Evolutionary conservation across 345 rosid species (phyloP), one percentile per base, ranked within the genome.

Genomic region (Rhodamnia argentea): DNA sequence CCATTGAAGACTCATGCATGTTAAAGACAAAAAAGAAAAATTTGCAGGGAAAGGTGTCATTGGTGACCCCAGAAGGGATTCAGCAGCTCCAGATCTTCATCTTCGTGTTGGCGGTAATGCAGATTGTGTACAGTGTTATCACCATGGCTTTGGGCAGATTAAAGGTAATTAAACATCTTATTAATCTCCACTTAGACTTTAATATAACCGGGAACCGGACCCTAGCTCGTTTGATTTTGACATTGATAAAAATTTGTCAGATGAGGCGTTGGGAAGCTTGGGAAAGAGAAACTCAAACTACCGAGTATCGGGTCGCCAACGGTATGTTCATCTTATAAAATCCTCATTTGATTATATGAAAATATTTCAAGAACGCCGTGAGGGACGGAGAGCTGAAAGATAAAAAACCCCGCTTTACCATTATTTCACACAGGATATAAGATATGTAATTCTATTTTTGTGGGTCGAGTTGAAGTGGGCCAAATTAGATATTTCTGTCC

Each of bases 251-350:
- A 14, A 62, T 56, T 24, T 13, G 13, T 59, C 59, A 95, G 98
- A 95, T 95, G 94, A 90, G 87, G 59, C 91, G 92, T n/a, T 94
- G 98, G 96, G 84, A 91, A 87, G 87, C 90, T 23, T 95, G 98
- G 98, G 98, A 95, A 87, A 88, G 53, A n/a, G 96, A 95, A 86
- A 95, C 94, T 57, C 94, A 86, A 58, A 94, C 96, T 11, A 87
- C 89, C 14, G 96, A 95, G 55, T 95, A 93, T 86, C 86, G 84
- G 52, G 84, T 89, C 78, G 92, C 93, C 55, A 93, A 92, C 84
- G 96, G 98, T 94, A 85, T 5, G 81, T 70, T 37, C 81, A 37
- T 20, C 42, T 70, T 70, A 51, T 51, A 51, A 4, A 12, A 59
- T 26, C 11, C 29, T n/a, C 7, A 7, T n/a, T 59, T 13, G 32